These are phyloP conservation scores for Populus davidiana DNA, from an alignment of 345 rosid genomes.

Conservation along the genomic window DNA sequence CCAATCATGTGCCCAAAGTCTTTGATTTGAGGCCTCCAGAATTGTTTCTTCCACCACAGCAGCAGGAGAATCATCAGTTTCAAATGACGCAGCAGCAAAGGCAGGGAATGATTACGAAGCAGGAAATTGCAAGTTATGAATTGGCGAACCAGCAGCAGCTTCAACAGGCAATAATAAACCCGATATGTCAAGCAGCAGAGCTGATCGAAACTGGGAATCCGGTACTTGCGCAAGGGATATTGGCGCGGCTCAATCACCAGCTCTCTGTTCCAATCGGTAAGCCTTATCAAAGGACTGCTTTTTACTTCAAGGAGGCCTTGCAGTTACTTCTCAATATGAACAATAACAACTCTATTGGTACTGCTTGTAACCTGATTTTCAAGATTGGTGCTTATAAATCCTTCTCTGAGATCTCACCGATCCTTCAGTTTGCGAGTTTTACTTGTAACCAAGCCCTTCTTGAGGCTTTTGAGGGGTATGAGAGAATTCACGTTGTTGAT, in stretches of 20 bases:
- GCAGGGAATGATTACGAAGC: conserved; percentile 28
- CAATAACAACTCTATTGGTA: conserved; percentile 10
- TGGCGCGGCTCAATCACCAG: conserved; percentile 99
- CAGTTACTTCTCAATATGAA: conserved; percentile 46
- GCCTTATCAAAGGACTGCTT: conserved; percentile 79
- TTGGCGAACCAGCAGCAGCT: conserved; percentile 52
- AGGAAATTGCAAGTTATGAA: conserved; percentile 40
- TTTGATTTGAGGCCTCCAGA: conserved; percentile 36
- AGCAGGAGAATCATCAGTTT: conserved; percentile 8
- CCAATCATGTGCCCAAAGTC: conserved; percentile 10
- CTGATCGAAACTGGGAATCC: conserved; percentile 72
- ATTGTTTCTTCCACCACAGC: conserved; percentile 39
- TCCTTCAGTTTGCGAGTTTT: conserved; percentile 77
- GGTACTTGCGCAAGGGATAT: conserved; percentile 98
- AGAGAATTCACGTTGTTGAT: conserved; percentile 74
- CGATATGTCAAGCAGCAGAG: conserved; percentile 81
- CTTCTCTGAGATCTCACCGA: conserved; percentile 85
- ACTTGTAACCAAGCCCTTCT: conserved; percentile 85
- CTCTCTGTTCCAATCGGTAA: conserved; percentile 66
- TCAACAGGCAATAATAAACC: conserved; percentile 67
- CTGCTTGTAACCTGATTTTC: conserved; percentile 49
- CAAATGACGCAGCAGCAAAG: conserved; percentile 36
- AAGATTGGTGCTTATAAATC: conserved; percentile 79
- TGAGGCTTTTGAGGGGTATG: conserved; percentile 55
- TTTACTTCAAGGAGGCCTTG: conserved; percentile 71